phyloP scores from a whole-genome alignment of 2,329 filamentous ascomycete species.

The Ascochyta rabiei region DNA sequence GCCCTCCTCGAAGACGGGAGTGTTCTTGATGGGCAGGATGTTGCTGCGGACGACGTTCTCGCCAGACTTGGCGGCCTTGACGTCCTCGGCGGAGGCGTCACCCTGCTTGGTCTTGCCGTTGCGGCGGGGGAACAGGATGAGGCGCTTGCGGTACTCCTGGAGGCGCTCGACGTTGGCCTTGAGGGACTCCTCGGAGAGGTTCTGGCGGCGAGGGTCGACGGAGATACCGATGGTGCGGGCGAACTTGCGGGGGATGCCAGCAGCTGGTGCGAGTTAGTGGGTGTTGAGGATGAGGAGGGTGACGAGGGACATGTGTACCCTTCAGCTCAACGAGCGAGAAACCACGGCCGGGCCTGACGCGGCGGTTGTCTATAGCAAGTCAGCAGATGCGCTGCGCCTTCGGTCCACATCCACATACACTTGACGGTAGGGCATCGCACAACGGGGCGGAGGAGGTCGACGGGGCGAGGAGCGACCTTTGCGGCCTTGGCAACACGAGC shows the following conservation, averaged over 20 bases:
- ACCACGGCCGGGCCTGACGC: constrained; percentile 92
- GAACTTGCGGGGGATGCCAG: constrained; percentile 91
- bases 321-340: constrained; percentile 98
- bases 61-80: constrained; percentile 69
- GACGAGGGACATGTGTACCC: constrained; percentile 73
- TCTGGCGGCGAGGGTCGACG: constrained; percentile 94
- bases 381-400: constrained; percentile 13
- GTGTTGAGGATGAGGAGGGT: background rate
- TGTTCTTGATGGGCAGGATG: constrained; percentile 75
- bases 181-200: constrained; percentile 95
- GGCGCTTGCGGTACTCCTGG: constrained; percentile 93
- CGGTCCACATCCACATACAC: constrained; percentile 53
- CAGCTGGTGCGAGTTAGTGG: constrained; percentile 67
- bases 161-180: constrained; percentile 95
- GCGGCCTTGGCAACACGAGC: constrained; percentile 94
- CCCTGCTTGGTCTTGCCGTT: constrained; percentile 90
- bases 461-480: constrained; percentile 90
- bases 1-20: constrained; percentile 77
- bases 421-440: constrained; percentile 98
- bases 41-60: constrained; percentile 61
- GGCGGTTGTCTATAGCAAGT: constrained; percentile 76
- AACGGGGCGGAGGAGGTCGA: constrained; percentile 95
- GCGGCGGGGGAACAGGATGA: constrained; percentile 98
- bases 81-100: constrained; percentile 82
- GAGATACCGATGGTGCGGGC: constrained; percentile 96